phyloP scores from a whole-genome alignment of 768 basidiomycete species.

The Tephrocybe sp. region DNA sequence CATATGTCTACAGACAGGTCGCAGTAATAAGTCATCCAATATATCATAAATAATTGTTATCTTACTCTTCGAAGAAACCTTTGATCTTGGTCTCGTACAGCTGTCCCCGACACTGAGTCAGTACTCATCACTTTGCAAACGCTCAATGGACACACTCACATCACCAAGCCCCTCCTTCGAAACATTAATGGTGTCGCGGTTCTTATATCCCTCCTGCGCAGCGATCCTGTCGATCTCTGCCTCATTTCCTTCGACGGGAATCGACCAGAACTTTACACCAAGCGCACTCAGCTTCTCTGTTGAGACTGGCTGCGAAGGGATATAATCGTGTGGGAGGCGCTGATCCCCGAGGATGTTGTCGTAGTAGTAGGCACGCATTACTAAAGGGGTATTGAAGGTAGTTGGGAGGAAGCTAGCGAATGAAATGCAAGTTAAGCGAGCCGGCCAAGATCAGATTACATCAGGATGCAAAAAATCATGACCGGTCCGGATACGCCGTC shows the following conservation, averaged over 20 bases:
- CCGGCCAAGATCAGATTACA: background rate
- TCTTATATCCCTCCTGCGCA: constrained; percentile 73
- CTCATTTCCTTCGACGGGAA: constrained; percentile 64
- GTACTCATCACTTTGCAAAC: background rate
- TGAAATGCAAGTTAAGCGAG: no score
- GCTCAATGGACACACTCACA: constrained; percentile 31
- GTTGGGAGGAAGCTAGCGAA: background rate
- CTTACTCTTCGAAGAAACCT: constrained; percentile 81
- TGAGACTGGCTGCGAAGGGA: constrained; percentile 53
- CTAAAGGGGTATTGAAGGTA: background rate
- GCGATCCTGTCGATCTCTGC: constrained; percentile 62
- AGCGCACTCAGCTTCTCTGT: constrained; percentile 48
- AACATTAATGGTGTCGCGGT: constrained; percentile 77
- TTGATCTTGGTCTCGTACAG: constrained; percentile 81
- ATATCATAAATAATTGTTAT: constrained; percentile 2
- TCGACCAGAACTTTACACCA: constrained; percentile 66
- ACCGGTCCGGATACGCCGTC: no score
- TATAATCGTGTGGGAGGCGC: constrained; percentile 74
- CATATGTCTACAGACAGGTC: constrained; percentile 60
- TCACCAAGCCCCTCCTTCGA: constrained; percentile 81
- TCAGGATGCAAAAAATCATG: background rate
- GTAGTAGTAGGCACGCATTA: constrained; percentile 76
- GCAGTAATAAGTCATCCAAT: background rate
- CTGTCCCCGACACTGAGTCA: constrained; percentile 18
- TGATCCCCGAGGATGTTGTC: constrained; percentile 81